A percentile compares a stretch with the other conserved stretches of the same genome.
Evolutionary conservation across 148 eudicot genomes (phyloP).

Genomic region (Rhododendron molle): DNA sequence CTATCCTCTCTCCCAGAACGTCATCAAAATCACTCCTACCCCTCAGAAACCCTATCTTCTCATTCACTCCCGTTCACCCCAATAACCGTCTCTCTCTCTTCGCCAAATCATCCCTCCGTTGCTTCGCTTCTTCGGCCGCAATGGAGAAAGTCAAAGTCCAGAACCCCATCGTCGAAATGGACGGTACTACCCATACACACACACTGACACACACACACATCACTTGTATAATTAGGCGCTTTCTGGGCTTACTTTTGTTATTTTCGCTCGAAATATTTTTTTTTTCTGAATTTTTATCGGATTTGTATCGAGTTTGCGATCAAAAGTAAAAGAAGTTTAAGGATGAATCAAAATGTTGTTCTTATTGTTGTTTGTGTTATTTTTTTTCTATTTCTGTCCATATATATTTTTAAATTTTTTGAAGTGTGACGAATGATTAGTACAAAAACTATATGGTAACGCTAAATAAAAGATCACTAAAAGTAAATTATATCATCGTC

Average conservation of each 20-base stretch:
- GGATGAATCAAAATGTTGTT: neutral
- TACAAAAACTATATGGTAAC: neutral
- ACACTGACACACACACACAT: neutral
- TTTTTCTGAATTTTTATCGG: neutral
- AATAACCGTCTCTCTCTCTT: slow-evolving; percentile 17
- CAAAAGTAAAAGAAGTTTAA: neutral
- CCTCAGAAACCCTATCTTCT: slow-evolving; percentile 17
- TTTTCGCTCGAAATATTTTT: neutral
- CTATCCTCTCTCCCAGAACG: slow-evolving; percentile 11
- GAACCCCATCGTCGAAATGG: slow-evolving; percentile 75
- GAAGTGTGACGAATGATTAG: neutral
- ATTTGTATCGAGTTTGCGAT: neutral
- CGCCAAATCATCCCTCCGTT: slow-evolving; percentile 35
- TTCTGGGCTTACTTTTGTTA: neutral
- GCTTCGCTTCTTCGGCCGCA: slow-evolving; percentile 36
- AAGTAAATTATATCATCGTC: neutral
- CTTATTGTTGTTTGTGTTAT: too few relatives aligned
- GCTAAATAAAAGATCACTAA: neutral
- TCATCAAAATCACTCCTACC: slow-evolving; percentile 9
- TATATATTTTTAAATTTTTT: too few relatives aligned
- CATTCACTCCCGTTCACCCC: neutral
- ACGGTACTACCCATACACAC: slow-evolving; percentile 32
- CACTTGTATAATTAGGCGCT: neutral
- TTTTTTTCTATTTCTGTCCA: neutral
- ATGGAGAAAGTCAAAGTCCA: slow-evolving; percentile 39